Base-by-base conservation (phyloP, 2,329 filamentous ascomycete genomes). In the Periconia sp. region DNA sequence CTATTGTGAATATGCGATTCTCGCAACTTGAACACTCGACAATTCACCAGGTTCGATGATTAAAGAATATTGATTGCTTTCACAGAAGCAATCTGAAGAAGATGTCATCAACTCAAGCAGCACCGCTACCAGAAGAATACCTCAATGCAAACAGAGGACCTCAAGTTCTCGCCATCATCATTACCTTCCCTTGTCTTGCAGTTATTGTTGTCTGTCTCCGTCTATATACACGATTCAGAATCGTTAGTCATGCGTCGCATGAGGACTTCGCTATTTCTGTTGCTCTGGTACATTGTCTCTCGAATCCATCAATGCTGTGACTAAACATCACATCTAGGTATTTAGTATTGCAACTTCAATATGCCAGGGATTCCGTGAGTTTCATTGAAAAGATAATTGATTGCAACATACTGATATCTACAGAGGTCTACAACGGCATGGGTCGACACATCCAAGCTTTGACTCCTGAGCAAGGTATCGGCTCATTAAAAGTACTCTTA, bases 341-440 rank as follows among this genome's bases (percentile, higher is more conserved):
- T 56, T 54, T 18, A 42, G 45, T 26, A 50, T 54, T 39, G 52
- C 43, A 19, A 51, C 46, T 8, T 48, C 52, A 37, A 46, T 54
- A 36, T 56, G 50, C 42, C 50, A 54, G 42, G 47, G 47, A n/a
- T 47, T 45, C 34, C 50, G 52, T 56, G 40, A 18, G 47, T 37
- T 25, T 19, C 13, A n/a, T 38, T 3, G n/a, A 6, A 21, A 7
- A 7, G 30, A 28, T 30, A 8, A 4, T 15, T n/a, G n/a, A n/a
- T 16, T 10, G 18, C 11, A 5, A 13, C 7, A 15, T 9, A 33
- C 34, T 38, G 15, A 38, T 18, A 5, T 4, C 29, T 4, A 15
- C 30, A 56, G 50, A 54, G 29, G 52, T 54, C 10, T 29, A 51
- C 15, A 46, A 54, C 21, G 52, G 52, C 29, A 56, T 56, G 50